A percentile compares a stretch with the other conserved stretches of the same genome.
Conservation (phyloP, 345 rosid species). For the Heritiera fomes region DNA sequence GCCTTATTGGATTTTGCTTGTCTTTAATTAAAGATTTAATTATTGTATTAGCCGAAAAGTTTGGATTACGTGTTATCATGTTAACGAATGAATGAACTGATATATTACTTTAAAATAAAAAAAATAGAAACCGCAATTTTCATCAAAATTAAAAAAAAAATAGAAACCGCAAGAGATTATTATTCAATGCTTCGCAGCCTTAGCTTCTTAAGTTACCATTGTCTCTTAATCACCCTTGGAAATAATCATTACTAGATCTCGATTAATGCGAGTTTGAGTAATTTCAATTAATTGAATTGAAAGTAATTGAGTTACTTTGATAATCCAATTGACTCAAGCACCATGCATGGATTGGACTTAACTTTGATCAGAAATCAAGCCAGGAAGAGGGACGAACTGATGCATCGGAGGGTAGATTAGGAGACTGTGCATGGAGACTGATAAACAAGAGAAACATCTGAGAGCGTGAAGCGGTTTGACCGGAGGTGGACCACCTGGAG, state of each 20-base stretch:
- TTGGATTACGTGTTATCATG: too few relatives aligned
- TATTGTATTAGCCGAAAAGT: not conserved
- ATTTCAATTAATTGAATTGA: too few relatives aligned
- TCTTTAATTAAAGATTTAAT: not conserved
- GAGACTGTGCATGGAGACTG: not conserved
- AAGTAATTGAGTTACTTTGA: not conserved
- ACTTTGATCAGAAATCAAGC: not conserved
- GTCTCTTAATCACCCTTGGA: not conserved
- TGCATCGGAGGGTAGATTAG: not conserved
- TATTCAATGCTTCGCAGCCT: not conserved
- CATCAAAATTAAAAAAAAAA: too few relatives aligned
- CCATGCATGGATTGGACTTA: not conserved
- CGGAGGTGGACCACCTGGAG: not conserved
- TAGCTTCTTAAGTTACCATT: not conserved
- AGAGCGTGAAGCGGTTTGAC: slow-evolving; percentile 9
- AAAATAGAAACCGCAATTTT: too few relatives aligned
- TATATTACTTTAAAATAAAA: too few relatives aligned
- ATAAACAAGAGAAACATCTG: not conserved
- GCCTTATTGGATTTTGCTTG: not conserved
- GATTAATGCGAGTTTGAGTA: too few relatives aligned
- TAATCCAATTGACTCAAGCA: not conserved
- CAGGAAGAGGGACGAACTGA: not conserved
- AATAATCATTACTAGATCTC: too few relatives aligned
- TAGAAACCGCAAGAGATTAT: not conserved
- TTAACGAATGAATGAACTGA: too few relatives aligned